Evolutionary conservation across 768 basidiomycete genomes (phyloP), one percentile per base, ranked within the genome.

Genomic region (Naganishia onofrii): DNA sequence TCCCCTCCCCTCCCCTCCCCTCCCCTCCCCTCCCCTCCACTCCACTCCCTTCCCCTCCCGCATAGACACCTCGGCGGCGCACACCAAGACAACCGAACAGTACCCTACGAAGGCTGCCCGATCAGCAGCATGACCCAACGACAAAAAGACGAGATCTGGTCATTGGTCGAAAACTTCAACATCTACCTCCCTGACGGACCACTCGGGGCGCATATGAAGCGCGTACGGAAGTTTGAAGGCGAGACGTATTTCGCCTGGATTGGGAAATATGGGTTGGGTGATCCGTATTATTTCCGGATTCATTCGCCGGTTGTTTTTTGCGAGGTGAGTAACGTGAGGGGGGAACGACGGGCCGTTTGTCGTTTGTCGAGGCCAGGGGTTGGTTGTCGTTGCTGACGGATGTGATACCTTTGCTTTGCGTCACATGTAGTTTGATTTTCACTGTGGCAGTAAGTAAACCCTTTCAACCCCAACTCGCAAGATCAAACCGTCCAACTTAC

Each of bases 231-330:
- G 32, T 52, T 42, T 57, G 67, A 73, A 52, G 74, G 72, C 53
- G 23, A 74, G 69, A 76, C 77, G 21, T 75, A 74, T 56, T 77
- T 77, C 48, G 70, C 71, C 13, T 77, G 77, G 77, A 75, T 77
- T 44, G 77, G 77, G n/a, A 70, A 72, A 46, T 76, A 72, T 36
- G 74, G 75, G 34, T 55, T 74, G 52, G 75, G 74, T n/a, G 75
- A 76, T 70, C 74, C 77, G 6, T 78, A 76, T 72, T 78, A 78
- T 67, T 78, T 73, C 60, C 64, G 77, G 21, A 75, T 78, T 28
- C 76, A 77, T 57, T 76, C 75, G 36, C 77, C 77, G 2, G 74
- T 72, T 19, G 73, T 74, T 19, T 76, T 78, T 34, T 70, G 72
- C 73, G 77, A 78, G 72, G 72, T 73, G 66, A 60, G 72, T 51